Base-by-base conservation (phyloP, 176 grass and related monocot genomes). In the Zea mays region DNA sequence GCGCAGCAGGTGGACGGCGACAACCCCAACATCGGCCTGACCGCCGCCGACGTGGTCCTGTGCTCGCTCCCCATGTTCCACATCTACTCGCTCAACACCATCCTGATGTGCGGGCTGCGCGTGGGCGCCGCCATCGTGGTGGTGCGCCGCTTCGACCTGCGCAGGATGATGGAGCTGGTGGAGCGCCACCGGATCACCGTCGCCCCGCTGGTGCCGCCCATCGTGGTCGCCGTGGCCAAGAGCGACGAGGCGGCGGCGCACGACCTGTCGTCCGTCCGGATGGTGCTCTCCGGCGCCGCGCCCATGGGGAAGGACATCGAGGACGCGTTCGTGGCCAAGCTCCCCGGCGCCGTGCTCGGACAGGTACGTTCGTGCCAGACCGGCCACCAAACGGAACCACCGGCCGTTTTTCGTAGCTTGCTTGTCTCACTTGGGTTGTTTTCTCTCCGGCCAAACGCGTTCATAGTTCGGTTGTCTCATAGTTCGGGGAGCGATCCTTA, bases 1-100 rank as follows among this genome's bases (percentile, higher is more conserved):
- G 92, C 92, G 61, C 92, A 95, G 57, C 88, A 91, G 83, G 89
- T 95, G 3, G 92, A 95, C 78, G 92, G 92, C 21, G 86, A 85
- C 12, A 95, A 95, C 84, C 92, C 92, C 4, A 89, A 95, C 68
- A 72, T 95, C 38, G 81, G 81, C 10, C 71, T 89, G 69, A 62
- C 50, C 2, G 36, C 81, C n/a, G 82, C 19, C 48, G 92, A 95
- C 81, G 92, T 95, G 4, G 74, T 95, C 56, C 89, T 95, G 6
- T 95, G 89, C 78, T 66, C 90, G 20, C 86, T 95, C 1, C 92
- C 92, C 6, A 77, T 95, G 73, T 95, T 95, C 79, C 92, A 95
- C 81, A 89, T 95, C 73, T 95, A 95, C 86, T 89, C 84, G 21
- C 73, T 95, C 27, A 79, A 80, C 78, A 89, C 92, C 33, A 86